Percentiles rank a stretch among this genome's conserved stretches.
phyloP scores from a whole-genome alignment of 164 flowering plant genomes.

The Vitis rupestris region DNA sequence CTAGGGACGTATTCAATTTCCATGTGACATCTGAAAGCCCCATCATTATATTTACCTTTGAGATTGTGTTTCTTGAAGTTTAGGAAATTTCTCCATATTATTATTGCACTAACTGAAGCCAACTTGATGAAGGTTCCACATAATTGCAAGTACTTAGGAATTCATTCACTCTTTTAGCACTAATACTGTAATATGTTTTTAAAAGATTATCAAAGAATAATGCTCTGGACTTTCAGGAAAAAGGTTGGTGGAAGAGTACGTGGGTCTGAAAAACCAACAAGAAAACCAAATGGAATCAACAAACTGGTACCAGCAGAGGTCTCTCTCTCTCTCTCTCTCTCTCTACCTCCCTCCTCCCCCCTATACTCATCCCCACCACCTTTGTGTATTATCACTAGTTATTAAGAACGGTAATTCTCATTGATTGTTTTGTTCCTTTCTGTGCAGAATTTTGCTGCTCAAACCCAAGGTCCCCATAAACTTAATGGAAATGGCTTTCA shows the following conservation, averaged over 20 bases:
- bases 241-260: slow-evolving; percentile 43
- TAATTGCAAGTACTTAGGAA: no score
- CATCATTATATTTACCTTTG: no score
- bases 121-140: no score
- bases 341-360: not conserved
- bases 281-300: slow-evolving; percentile 35
- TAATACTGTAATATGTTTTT: no score
- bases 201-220: no score
- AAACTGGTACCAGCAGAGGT: slow-evolving; percentile 67
- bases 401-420: not conserved
- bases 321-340: slow-evolving; percentile 25
- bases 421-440: not conserved
- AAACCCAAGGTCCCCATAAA: slow-evolving; percentile 25
- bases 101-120: no score
- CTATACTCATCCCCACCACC: no score
- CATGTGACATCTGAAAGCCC: not conserved
- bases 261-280: slow-evolving; percentile 41
- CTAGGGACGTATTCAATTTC: not conserved
- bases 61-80: no score
- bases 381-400: not conserved
- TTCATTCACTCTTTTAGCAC: no score
- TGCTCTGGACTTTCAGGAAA: slow-evolving; percentile 39
- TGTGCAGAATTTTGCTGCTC: slow-evolving; percentile 35
- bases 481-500: slow-evolving; percentile 11
- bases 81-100: no score